phyloP scores from a whole-genome alignment of 768 basidiomycete genomes.

The Hebeloma cylindrosporum region DNA sequence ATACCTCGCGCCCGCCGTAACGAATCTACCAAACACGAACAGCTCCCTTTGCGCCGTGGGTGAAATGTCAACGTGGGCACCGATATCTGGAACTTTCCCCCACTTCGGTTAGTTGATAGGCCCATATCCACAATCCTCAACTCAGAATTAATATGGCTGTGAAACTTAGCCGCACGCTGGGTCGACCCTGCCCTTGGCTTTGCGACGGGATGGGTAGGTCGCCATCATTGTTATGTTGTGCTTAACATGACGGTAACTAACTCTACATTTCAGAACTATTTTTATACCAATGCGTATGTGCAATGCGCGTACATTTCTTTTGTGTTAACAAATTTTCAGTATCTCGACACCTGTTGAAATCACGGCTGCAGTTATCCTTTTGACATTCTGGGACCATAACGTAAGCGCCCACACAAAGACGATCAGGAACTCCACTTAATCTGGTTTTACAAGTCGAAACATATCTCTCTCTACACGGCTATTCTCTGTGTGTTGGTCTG shows the following conservation, averaged over 20 bases:
- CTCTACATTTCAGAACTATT: constrained; percentile 35
- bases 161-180: constrained; percentile 47
- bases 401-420: constrained; percentile 31
- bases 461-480: constrained; percentile 57
- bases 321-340: constrained; percentile 23
- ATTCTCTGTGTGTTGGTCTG: constrained; percentile 58
- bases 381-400: constrained; percentile 71
- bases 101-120: constrained; percentile 51
- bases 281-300: constrained; percentile 41
- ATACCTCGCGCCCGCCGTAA: background rate
- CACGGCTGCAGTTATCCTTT: constrained; percentile 65
- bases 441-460: constrained; percentile 35
- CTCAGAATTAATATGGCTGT: background rate
- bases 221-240: background rate
- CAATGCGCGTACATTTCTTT: background rate
- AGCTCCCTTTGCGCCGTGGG: constrained; percentile 66
- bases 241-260: constrained; percentile 2
- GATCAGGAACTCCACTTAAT: background rate
- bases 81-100: constrained; percentile 76
- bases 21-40: background rate
- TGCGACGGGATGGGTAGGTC: constrained; percentile 53
- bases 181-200: constrained; percentile 61
- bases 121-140: no score
- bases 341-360: constrained; percentile 75
- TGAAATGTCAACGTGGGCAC: constrained; percentile 81